phyloP scores from a whole-genome alignment of 192 early-diverging fungal species.

The Coemansia sp. region DNA sequence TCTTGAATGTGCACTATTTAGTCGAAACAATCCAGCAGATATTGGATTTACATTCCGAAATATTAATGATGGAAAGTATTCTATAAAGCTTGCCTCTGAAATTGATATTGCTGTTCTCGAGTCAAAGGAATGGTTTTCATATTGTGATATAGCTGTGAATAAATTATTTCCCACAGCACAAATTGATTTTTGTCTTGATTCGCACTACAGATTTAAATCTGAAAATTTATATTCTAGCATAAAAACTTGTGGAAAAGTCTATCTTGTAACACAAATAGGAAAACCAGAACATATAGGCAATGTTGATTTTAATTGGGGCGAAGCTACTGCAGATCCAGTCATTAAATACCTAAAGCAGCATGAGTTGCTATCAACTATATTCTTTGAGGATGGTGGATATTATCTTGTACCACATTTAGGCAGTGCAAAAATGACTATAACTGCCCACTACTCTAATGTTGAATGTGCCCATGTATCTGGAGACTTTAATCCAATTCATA shows the following conservation, averaged over 20 bases:
- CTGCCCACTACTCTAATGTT: conserved; percentile 70
- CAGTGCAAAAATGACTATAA: neutral
- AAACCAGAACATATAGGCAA: conserved; percentile 68
- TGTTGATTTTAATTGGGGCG: conserved; percentile 66
- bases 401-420: neutral
- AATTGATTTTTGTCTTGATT: conserved; percentile 83
- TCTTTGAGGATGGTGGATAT: conserved; percentile 73
- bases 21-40: no score
- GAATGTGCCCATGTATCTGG: conserved; percentile 77
- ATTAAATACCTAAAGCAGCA: conserved; percentile 75
- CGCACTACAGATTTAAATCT: conserved; percentile 60
- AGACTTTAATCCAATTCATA: conserved; percentile 91
- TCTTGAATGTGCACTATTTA: conserved; percentile 19
- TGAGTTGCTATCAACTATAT: conserved; percentile 65
- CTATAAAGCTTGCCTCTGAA: conserved; percentile 59
- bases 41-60: conserved; percentile 55
- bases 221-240: conserved; percentile 62
- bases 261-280: conserved; percentile 55
- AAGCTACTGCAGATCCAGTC: conserved; percentile 72
- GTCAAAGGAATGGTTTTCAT: conserved; percentile 60
- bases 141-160: neutral
- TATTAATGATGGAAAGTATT: conserved; percentile 61
- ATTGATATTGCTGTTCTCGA: conserved; percentile 77
- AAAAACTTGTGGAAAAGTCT: conserved; percentile 63
- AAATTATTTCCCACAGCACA: conserved; percentile 50